phyloP scores from a whole-genome alignment of 345 rosid genomes.

The Hypericum androsaemum region DNA sequence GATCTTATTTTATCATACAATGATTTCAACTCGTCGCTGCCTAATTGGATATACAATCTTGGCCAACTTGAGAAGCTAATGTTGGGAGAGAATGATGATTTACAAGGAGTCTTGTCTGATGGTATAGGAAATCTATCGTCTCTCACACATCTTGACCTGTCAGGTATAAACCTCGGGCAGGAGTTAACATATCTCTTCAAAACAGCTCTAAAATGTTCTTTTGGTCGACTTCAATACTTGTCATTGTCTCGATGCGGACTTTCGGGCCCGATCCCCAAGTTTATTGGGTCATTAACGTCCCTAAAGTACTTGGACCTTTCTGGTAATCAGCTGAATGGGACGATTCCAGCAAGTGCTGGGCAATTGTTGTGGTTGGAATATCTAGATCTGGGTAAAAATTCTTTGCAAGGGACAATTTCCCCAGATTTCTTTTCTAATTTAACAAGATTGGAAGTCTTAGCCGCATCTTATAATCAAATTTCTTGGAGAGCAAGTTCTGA shows the following conservation, averaged over 20 bases:
- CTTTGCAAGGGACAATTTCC: conserved; percentile 10
- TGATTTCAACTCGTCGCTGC: conserved; percentile 16
- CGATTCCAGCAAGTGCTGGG: conserved; percentile 17
- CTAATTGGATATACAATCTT: too few relatives aligned
- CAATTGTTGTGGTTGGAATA: conserved; percentile 9
- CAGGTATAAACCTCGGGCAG: too few relatives aligned
- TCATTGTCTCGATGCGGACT: too few relatives aligned
- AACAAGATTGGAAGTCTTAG: conserved; percentile 10
- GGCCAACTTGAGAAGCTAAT: too few relatives aligned
- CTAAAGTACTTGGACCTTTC: not conserved
- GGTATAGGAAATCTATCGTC: too few relatives aligned
- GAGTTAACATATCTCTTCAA: too few relatives aligned
- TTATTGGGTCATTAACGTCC: conserved; percentile 3
- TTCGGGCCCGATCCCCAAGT: conserved; percentile 11
- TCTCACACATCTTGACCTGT: conserved; percentile 15
- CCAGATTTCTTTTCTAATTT: conserved; percentile 19
- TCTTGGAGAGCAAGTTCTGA: too few relatives aligned
- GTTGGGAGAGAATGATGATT: too few relatives aligned
- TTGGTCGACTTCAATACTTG: too few relatives aligned
- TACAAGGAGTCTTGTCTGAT: too few relatives aligned
- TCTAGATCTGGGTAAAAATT: conserved; percentile 10
- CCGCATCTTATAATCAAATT: not conserved
- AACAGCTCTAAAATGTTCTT: too few relatives aligned
- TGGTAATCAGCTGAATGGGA: conserved; percentile 15
- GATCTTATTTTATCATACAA: conserved; percentile 24